Conservation (phyloP, 139 green algal species). For the Eudorina sp. region DNA sequence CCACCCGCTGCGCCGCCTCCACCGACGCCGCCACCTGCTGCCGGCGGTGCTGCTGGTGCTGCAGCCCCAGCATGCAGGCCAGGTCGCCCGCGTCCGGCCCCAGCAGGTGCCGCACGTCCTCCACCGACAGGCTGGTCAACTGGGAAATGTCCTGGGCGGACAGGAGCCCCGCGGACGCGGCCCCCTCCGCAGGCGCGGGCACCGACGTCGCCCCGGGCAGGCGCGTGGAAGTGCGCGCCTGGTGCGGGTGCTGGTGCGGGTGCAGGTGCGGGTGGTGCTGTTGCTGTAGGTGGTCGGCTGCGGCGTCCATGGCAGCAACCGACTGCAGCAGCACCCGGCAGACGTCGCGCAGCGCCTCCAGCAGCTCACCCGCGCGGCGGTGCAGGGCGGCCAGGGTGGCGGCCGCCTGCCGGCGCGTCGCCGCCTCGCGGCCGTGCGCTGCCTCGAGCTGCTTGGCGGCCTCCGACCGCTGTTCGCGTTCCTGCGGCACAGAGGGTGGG, state of each 20-base stretch:
- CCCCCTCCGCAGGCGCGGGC: not conserved
- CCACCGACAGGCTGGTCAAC: constrained; percentile 51
- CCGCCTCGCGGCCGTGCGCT: constrained; percentile 3
- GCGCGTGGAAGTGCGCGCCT: too few relatives aligned
- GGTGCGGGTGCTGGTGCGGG: too few relatives aligned
- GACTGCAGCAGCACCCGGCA: constrained; percentile 30
- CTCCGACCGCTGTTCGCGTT: constrained; percentile 4
- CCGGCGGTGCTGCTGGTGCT: not conserved
- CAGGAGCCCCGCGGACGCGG: not conserved
- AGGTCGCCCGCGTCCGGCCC: not conserved
- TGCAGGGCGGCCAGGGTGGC: not conserved
- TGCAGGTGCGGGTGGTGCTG: not conserved
- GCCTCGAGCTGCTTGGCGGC: constrained; percentile 22
- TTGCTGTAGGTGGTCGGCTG: not conserved
- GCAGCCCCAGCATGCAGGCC: not conserved
- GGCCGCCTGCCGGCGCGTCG: constrained; percentile 17
- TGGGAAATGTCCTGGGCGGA: constrained; percentile 46
- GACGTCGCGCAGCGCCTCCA: constrained; percentile 42
- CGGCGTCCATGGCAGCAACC: constrained; percentile 15
- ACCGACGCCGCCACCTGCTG: not conserved
- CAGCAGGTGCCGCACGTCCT: constrained; percentile 59
- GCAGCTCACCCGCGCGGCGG: constrained; percentile 23
- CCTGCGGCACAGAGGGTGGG: constrained; percentile 7
- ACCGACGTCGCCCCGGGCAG: too few relatives aligned
- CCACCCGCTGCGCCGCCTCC: constrained; percentile 30